Evolutionary conservation across 2,329 filamentous ascomycete genomes (phyloP).

Genomic region (Colletotrichum lentis): DNA sequence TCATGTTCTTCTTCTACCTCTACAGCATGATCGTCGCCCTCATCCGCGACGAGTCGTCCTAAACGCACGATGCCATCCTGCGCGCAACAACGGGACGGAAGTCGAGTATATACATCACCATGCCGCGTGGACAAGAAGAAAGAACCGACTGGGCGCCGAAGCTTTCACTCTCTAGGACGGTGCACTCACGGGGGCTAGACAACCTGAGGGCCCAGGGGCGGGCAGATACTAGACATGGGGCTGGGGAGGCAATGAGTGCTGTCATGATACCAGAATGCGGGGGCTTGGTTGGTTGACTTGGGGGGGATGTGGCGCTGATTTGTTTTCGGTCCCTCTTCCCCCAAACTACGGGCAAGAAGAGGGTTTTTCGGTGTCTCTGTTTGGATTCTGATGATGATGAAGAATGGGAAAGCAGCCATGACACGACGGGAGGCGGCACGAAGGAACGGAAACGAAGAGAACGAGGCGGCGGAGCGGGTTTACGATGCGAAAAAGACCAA

Average conservation of each 20-base stretch:
- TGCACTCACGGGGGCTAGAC: conserved; percentile 23
- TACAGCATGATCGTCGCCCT: conserved; percentile 98
- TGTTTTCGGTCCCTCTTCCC: conserved; percentile 18
- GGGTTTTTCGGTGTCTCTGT: conserved; percentile 18
- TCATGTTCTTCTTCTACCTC: conserved; percentile 99
- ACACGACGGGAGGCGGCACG: conserved; percentile 4
- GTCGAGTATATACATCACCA: conserved; percentile 31
- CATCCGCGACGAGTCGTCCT: conserved; percentile 92
- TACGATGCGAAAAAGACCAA: conserved; percentile 38
- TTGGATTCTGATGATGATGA: conserved; percentile 37
- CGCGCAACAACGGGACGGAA: conserved; percentile 37
- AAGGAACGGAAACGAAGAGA: conserved; percentile 3
- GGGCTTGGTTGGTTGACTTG: neutral
- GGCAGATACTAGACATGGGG: conserved; percentile 20
- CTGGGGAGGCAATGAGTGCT: conserved; percentile 12
- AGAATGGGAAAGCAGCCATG: conserved; percentile 27
- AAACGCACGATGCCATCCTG: conserved; percentile 49
- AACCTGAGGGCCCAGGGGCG: conserved; percentile 19
- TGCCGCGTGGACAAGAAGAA: conserved; percentile 29
- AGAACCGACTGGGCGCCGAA: neutral
- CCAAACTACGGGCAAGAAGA: conserved; percentile 22
- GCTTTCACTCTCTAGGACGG: conserved; percentile 8
- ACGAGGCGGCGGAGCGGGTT: conserved; percentile 15
- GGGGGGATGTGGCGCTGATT: conserved; percentile 16
- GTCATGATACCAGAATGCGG: conserved; percentile 37